Conservation (phyloP, 2,329 filamentous ascomycete genomes). For the Colletotrichum horii region DNA sequence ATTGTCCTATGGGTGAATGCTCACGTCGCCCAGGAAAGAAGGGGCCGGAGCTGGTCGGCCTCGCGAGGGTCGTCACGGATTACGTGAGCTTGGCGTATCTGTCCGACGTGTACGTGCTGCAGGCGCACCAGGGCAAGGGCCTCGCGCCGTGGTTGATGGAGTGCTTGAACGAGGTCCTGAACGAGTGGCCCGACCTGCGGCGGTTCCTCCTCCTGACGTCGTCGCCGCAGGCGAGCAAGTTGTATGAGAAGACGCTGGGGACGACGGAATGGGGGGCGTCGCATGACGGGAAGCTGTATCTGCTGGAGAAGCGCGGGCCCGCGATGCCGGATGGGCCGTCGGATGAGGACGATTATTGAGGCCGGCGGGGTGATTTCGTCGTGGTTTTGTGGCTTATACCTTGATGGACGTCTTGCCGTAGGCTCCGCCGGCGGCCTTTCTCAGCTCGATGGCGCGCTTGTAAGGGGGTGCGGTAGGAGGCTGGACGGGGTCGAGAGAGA, state of each 20-base stretch:
- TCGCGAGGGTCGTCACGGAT: slow-evolving; percentile 33
- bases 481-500: slow-evolving; percentile 90
- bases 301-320: slow-evolving; percentile 47
- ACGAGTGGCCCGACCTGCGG: slow-evolving; percentile 64
- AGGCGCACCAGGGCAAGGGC: slow-evolving; percentile 64
- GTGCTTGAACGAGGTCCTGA: slow-evolving; percentile 61
- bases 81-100: slow-evolving; percentile 28
- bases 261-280: slow-evolving; percentile 49
- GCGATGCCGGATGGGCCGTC: background rate
- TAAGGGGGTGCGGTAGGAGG: slow-evolving; percentile 96
- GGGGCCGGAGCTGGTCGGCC: slow-evolving; percentile 41
- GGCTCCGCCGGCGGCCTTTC: slow-evolving; percentile 76
- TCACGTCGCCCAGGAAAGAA: slow-evolving; percentile 13
- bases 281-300: slow-evolving; percentile 40
- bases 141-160: slow-evolving; percentile 70
- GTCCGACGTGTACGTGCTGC: slow-evolving; percentile 71
- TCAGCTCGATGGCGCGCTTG: slow-evolving; percentile 85
- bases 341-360: background rate
- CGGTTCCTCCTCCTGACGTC: slow-evolving; percentile 61
- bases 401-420: slow-evolving; percentile 70
- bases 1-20: background rate
- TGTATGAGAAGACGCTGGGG: slow-evolving; percentile 55
- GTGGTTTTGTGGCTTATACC: slow-evolving; percentile 23
- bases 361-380: background rate
- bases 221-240: slow-evolving; percentile 32